Evolutionary conservation across 2,329 filamentous ascomycete genomes (phyloP), one percentile per base, ranked within the genome.

Genomic region (Fusarium camptoceras): DNA sequence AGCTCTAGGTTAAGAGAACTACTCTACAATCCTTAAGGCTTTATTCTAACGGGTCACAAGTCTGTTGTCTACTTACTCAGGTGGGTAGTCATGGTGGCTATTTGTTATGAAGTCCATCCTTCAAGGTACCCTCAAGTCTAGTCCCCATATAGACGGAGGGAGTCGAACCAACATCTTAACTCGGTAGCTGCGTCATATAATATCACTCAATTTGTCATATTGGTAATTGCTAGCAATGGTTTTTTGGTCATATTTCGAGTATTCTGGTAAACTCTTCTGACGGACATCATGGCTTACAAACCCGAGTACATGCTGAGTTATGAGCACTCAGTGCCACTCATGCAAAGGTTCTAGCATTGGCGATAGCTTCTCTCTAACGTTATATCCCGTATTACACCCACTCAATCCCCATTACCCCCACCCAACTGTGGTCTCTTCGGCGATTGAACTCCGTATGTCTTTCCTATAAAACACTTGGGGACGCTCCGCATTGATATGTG

Each of bases 401-500:
- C 30, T 28, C 34, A 27, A 5, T 53, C 31, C 49, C 31, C 16
- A 11, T 25, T 20, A 37, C 39, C 55, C 50, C 63, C 55, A 61
- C 54, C 55, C 39, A 31, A 31, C n/a, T 49, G 48, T 44, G 25
- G 28, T 41, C 51, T 41, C 20, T 14, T 25, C 47, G 24, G 49
- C n/a, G 30, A 41, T 43, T 30, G 8, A 54, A 61, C 61, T 61
- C 55, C 62, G 46, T 46, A 28, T 41, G 22, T 44, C 37, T 24
- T 8, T 24, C 34, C 16, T 61, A 46, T 28, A 30, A 61, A 55
- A 28, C 30, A 49, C 44, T 25, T 30, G 41, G 41, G 16, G n/a
- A 18, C 41, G 47, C 37, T 16, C 12, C 8, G 24, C 8, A 24
- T 16, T 30, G 24, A n/a, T 9, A 16, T n/a, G 14, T 12, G 28